Conservation (phyloP, 2,329 filamentous ascomycete species). For the Apiospora arundinis region DNA sequence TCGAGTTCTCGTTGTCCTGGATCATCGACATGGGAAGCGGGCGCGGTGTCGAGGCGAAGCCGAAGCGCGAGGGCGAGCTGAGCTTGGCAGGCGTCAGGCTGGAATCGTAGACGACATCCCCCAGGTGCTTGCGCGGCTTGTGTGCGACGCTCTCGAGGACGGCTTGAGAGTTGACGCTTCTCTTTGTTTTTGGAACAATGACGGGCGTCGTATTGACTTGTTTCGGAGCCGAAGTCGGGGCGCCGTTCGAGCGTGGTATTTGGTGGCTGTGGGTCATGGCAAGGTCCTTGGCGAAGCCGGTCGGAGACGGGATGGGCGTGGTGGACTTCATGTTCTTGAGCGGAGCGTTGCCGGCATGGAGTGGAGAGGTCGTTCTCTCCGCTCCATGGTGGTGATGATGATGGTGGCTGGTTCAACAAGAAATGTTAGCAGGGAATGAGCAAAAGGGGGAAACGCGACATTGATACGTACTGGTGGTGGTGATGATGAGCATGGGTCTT, state of each 20-base stretch:
- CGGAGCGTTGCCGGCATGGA: constrained; percentile 47
- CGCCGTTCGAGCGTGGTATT: constrained; percentile 48
- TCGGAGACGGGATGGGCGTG: constrained; percentile 53
- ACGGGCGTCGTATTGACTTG: constrained; percentile 44
- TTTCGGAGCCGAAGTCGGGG: constrained; percentile 35
- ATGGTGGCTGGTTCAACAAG: constrained; percentile 30
- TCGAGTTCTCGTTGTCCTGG: constrained; percentile 83
- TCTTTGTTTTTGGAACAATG: constrained; percentile 64
- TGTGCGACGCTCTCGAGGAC: constrained; percentile 76
- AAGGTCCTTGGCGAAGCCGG: constrained; percentile 46
- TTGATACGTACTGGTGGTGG: constrained; percentile 67
- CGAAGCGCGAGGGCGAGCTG: constrained; percentile 49
- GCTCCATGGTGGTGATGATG: constrained; percentile 64
- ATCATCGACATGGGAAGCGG: constrained; percentile 78
- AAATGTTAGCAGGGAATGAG: not conserved
- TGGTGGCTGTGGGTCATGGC: constrained; percentile 57
- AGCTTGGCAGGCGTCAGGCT: constrained; percentile 62
- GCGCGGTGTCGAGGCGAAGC: constrained; percentile 64
- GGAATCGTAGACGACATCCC: constrained; percentile 82
- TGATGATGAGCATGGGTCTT: constrained; percentile 72
- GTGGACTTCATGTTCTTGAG: constrained; percentile 58
- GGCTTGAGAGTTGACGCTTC: constrained; percentile 70
- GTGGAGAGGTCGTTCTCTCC: constrained; percentile 53
- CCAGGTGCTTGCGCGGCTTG: constrained; percentile 79
- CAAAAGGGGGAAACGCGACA: constrained; percentile 5